phyloP scores from a whole-genome alignment of 331 rosid genomes.

The Rhamnella rubrinervis region DNA sequence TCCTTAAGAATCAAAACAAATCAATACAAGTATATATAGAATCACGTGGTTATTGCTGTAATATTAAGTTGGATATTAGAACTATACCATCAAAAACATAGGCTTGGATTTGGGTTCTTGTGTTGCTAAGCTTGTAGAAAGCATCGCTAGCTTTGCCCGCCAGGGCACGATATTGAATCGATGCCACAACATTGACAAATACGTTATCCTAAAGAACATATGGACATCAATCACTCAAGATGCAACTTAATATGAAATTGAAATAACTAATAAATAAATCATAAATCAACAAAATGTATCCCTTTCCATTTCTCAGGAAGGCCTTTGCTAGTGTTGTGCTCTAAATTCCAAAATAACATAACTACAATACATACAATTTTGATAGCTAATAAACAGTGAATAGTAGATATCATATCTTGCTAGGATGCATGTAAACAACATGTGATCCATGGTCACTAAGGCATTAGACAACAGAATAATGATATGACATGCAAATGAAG shows the following conservation, averaged over 20 bases:
- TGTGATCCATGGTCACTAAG: too few relatives aligned
- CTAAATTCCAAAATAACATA: neutral
- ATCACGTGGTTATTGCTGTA: neutral
- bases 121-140: constrained; percentile 84
- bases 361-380: neutral
- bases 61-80: constrained; percentile 14
- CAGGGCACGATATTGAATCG: constrained; percentile 82
- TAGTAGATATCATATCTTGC: neutral
- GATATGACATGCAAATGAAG: neutral
- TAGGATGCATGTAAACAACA: too few relatives aligned
- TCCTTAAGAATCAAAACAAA: too few relatives aligned
- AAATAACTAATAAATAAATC: neutral
- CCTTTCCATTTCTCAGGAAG: neutral
- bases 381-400: neutral
- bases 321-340: neutral
- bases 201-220: constrained; percentile 73
- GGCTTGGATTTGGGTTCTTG: constrained; percentile 82
- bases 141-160: constrained; percentile 79
- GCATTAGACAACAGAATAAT: too few relatives aligned
- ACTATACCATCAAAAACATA: constrained; percentile 82
- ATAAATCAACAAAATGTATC: neutral
- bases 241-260: neutral
- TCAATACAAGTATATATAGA: neutral
- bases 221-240: constrained; percentile 7
- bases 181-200: constrained; percentile 89